phyloP scores from a whole-genome alignment of 768 basidiomycete species.

The Lactarius akahatsu region DNA sequence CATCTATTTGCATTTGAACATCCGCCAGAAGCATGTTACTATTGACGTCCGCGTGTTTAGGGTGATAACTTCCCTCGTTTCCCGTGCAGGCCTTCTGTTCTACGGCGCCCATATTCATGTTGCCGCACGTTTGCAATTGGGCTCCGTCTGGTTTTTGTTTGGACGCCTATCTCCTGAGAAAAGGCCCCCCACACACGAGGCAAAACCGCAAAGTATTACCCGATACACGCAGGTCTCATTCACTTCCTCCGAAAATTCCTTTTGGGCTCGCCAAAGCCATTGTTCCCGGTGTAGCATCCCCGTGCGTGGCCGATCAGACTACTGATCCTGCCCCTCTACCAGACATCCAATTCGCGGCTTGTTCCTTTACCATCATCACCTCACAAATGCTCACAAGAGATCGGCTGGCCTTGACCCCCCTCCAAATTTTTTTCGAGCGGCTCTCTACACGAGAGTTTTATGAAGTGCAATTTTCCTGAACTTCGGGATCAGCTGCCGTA shows the following conservation, averaged over 20 bases:
- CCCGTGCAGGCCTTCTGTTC: constrained; percentile 10
- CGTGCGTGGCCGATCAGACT: constrained; percentile 16
- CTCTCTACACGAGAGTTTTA: background rate
- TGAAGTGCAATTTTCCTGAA: background rate
- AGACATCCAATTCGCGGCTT: background rate
- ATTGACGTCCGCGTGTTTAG: background rate
- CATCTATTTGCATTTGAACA: background rate
- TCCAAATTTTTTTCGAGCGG: background rate
- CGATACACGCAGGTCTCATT: background rate
- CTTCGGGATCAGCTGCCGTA: background rate
- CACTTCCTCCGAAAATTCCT: constrained; percentile 3
- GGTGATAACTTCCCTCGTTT: background rate
- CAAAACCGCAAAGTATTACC: background rate
- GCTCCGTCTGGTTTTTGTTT: background rate
- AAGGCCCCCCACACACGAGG: background rate
- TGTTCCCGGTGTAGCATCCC: constrained; percentile 7
- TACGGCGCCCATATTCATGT: background rate
- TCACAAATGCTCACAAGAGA: background rate
- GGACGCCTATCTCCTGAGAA: background rate
- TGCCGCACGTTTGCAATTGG: background rate
- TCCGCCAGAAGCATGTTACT: background rate
- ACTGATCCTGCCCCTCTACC: background rate
- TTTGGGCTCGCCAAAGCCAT: background rate
- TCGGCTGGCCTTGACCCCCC: background rate
- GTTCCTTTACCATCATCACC: background rate